Percentiles rank a stretch among this genome's conserved stretches.
Conservation (phyloP, 2,329 filamentous ascomycete genomes). For the Anisogramma anomala region DNA sequence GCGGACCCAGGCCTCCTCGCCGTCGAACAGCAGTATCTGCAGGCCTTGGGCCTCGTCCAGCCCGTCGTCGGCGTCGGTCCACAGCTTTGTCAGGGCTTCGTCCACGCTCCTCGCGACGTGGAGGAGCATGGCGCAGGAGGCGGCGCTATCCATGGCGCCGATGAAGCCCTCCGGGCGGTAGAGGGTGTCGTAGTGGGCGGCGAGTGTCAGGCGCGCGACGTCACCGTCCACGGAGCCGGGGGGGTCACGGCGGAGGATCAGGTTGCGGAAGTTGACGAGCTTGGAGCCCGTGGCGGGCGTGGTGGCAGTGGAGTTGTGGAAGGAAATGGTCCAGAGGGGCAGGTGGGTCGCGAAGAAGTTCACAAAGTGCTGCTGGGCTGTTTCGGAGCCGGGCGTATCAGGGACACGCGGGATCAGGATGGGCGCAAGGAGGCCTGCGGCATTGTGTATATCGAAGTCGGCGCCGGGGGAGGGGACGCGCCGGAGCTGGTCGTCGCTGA, state of each 20-base stretch:
- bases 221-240: conserved; percentile 62
- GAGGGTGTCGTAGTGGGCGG: conserved; percentile 78
- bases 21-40: conserved; percentile 70
- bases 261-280: conserved; percentile 62
- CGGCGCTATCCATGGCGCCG: conserved; percentile 74
- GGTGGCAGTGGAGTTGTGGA: conserved; percentile 63
- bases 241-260: conserved; percentile 67
- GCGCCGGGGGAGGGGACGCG: conserved; percentile 48
- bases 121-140: conserved; percentile 74
- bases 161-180: conserved; percentile 63
- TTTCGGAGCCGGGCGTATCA: conserved; percentile 55
- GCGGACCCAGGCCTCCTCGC: conserved; percentile 64
- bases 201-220: conserved; percentile 61
- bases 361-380: conserved; percentile 60
- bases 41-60: conserved; percentile 61
- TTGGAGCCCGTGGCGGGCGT: conserved; percentile 53
- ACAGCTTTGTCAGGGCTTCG: conserved; percentile 59
- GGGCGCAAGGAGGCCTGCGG: conserved; percentile 54
- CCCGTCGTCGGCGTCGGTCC: conserved; percentile 45
- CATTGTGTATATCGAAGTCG: conserved; percentile 58
- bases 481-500: conserved; percentile 18
- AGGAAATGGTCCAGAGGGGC: conserved; percentile 58
- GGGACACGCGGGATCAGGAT: conserved; percentile 65
- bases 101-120: conserved; percentile 64
- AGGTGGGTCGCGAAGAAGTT: conserved; percentile 57